phyloP scores from a whole-genome alignment of 495 filamentous ascomycete species.

The Arthonia radiata region DNA sequence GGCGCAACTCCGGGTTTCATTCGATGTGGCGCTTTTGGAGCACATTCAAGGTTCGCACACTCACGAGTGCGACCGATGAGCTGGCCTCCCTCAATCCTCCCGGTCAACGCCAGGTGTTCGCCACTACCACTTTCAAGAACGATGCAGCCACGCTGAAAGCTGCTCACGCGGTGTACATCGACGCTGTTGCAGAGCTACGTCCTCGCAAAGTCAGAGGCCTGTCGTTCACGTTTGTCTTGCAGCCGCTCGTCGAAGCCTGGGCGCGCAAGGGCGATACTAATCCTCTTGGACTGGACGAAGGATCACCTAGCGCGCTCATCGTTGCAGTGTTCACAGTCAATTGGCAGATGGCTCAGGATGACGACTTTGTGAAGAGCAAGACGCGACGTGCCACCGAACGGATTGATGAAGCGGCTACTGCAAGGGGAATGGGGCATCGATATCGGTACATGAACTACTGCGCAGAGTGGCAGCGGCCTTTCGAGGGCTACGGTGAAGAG shows the following conservation, averaged over 20 bases:
- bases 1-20: slow-evolving; percentile 7
- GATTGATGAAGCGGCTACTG: slow-evolving; percentile 12
- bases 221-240: slow-evolving; percentile 10
- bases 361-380: slow-evolving; percentile 10
- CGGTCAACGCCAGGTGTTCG: slow-evolving; percentile 10
- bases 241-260: slow-evolving; percentile 12
- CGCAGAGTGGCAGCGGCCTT: slow-evolving; percentile 1
- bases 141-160: slow-evolving; percentile 9
- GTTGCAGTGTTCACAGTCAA: slow-evolving; percentile 13
- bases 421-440: slow-evolving; percentile 9
- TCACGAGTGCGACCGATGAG: slow-evolving; percentile 12
- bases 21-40: slow-evolving; percentile 12
- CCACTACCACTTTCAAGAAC: slow-evolving; percentile 13
- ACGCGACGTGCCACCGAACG: slow-evolving; percentile 8
- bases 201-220: slow-evolving; percentile 7
- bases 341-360: slow-evolving; percentile 10
- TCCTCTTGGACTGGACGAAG: slow-evolving; percentile 9
- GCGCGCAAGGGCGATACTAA: slow-evolving; percentile 10
- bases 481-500: slow-evolving; percentile 3
- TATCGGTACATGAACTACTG: slow-evolving; percentile 11
- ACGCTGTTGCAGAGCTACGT: slow-evolving; percentile 7
- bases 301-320: slow-evolving; percentile 9
- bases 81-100: slow-evolving; percentile 8
- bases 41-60: slow-evolving; percentile 11
- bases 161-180: slow-evolving; percentile 7